Evolutionary conservation across 129 eudicot species (phyloP).

Genomic region (Flaveria brownii): DNA sequence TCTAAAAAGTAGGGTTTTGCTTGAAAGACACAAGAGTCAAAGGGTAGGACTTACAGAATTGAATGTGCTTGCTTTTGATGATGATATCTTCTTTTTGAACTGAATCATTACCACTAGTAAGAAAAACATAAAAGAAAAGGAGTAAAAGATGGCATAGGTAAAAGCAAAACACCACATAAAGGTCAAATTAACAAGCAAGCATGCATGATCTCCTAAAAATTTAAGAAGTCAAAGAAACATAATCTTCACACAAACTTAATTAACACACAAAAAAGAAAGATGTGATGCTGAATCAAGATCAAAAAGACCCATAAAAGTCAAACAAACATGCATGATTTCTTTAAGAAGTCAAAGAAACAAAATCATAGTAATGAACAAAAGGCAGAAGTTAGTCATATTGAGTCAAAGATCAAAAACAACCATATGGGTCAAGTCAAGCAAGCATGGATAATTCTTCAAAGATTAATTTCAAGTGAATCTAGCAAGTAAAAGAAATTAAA

Average conservation of each 20-base stretch:
- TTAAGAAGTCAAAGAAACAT: constrained; percentile 25
- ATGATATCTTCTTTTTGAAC: constrained; percentile 38
- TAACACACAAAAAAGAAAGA: neutral
- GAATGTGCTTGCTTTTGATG: constrained; percentile 35
- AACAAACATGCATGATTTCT: constrained; percentile 22
- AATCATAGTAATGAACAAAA: neutral
- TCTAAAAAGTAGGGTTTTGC: constrained; percentile 19
- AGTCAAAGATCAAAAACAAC: constrained; percentile 7
- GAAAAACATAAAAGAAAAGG: constrained; percentile 15
- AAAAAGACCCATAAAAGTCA: constrained; percentile 28
- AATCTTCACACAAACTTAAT: neutral
- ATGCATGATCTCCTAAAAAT: constrained; percentile 16
- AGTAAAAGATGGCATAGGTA: constrained; percentile 24
- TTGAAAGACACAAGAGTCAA: constrained; percentile 33
- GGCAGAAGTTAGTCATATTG: too few species aligned
- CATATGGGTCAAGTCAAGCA: constrained; percentile 4
- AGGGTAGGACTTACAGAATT: constrained; percentile 33
- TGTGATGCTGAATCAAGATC: constrained; percentile 24
- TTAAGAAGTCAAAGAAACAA: constrained; percentile 13
- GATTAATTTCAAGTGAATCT: neutral
- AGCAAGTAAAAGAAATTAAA: constrained; percentile 25
- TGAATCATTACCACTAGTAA: constrained; percentile 32
- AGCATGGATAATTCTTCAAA: constrained; percentile 15
- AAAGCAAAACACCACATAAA: constrained; percentile 21
- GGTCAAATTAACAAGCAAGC: constrained; percentile 21